phyloP scores from a whole-genome alignment of 1,139 yeast genomes.

The Suhomyces ambrosiae region DNA sequence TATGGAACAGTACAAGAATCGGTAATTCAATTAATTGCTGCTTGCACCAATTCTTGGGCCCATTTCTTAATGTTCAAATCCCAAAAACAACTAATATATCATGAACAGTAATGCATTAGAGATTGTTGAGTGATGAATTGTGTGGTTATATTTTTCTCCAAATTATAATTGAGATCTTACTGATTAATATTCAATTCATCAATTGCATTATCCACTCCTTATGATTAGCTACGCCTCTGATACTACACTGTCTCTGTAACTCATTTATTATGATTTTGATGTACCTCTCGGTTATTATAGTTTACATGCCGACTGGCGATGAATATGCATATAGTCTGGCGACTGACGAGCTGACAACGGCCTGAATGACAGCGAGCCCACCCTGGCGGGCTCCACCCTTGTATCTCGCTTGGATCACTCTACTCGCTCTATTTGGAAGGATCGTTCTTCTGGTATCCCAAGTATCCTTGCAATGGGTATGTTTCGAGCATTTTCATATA shows the following conservation, averaged over 20 bases:
- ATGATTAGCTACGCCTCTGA: no score
- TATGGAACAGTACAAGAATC: no score
- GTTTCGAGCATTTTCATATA: constrained; percentile 76
- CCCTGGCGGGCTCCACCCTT: not conserved
- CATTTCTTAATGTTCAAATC: no score
- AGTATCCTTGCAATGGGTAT: constrained; percentile 67
- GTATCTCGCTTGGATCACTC: not conserved
- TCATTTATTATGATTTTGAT: constrained; percentile 7
- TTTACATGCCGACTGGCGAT: constrained; percentile 10
- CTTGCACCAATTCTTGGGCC: no score
- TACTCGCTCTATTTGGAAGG: constrained; percentile 56
- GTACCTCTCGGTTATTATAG: constrained; percentile 2
- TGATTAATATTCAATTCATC: no score
- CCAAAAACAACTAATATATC: no score
- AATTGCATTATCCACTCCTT: no score
- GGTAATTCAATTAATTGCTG: no score
- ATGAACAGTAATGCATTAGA: no score
- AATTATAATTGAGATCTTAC: no score
- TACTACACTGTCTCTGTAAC: not conserved
- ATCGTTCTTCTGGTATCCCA: constrained; percentile 85
- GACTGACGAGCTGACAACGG: constrained; percentile 5
- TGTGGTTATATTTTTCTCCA: no score
- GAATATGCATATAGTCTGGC: constrained; percentile 12
- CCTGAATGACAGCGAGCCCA: constrained; percentile 5
- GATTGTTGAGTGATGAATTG: no score